These are phyloP conservation scores for Psilocybe cyanescens DNA, from an alignment of 768 basidiomycete genomes.

Conservation along the genomic window DNA sequence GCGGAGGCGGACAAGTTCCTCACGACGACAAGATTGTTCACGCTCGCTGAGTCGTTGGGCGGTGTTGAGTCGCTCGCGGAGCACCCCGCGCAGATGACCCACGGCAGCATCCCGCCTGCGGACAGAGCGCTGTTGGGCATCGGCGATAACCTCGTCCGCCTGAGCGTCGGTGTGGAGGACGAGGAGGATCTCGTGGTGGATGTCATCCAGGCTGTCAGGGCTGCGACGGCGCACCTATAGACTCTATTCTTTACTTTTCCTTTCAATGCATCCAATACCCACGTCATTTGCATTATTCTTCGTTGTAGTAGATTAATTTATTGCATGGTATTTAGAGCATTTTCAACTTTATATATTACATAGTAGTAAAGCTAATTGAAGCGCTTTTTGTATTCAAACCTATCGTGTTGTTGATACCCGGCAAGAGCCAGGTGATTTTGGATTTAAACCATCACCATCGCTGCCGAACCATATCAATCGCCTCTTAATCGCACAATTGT, in stretches of 20 bases:
- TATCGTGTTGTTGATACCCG: too few relatives aligned
- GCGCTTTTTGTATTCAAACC: too few relatives aligned
- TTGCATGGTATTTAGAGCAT: too few relatives aligned
- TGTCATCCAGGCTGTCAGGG: slow-evolving; percentile 61
- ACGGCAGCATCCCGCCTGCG: slow-evolving; percentile 70
- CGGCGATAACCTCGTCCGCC: slow-evolving; percentile 71
- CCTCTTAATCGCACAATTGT: too few relatives aligned
- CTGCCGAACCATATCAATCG: too few relatives aligned
- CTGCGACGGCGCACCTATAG: not conserved
- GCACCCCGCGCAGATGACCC: slow-evolving; percentile 88
- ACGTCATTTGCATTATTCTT: slow-evolving; percentile 19
- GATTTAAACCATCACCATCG: too few relatives aligned
- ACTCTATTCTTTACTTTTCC: not conserved
- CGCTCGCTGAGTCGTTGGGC: slow-evolving; percentile 87
- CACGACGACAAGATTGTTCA: slow-evolving; percentile 65
- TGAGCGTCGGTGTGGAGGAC: slow-evolving; percentile 92
- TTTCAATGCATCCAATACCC: not conserved
- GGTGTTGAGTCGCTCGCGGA: slow-evolving; percentile 94
- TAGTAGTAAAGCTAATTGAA: too few relatives aligned
- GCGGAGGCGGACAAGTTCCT: slow-evolving; percentile 70
- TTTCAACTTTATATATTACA: too few relatives aligned
- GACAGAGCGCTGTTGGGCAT: slow-evolving; percentile 78
- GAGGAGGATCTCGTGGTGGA: slow-evolving; percentile 78
- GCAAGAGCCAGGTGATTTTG: too few relatives aligned
- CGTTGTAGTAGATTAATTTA: slow-evolving; percentile 19